These are phyloP conservation scores for Trichosporon inkin DNA, from an alignment of 1,284 basidiomycete species.

Conservation along the genomic window DNA sequence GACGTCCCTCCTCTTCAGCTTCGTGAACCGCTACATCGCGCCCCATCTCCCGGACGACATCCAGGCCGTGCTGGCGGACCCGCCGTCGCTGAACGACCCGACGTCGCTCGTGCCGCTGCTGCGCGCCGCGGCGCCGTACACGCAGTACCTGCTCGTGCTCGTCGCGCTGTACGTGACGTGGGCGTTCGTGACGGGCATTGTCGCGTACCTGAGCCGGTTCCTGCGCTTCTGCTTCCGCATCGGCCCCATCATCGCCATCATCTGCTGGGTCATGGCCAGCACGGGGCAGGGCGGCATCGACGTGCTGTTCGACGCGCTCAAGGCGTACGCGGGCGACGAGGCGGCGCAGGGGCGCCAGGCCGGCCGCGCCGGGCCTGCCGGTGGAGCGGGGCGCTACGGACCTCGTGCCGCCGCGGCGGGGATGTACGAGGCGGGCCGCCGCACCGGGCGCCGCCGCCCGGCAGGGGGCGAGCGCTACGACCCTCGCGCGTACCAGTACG, in stretches of 20 bases:
- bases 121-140: constrained; percentile 34
- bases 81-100: constrained; percentile 35
- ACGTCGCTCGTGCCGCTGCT: constrained; percentile 38
- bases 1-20: constrained; percentile 17
- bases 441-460: background rate
- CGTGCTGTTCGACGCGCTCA: constrained; percentile 37
- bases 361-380: background rate
- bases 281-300: constrained; percentile 43
- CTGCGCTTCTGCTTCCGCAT: constrained; percentile 40
- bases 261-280: constrained; percentile 43
- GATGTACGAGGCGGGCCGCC: constrained; percentile 1
- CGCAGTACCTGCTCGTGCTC: constrained; percentile 36
- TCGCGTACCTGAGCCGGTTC: constrained; percentile 40
- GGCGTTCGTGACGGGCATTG: constrained; percentile 31
- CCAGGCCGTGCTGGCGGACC: constrained; percentile 31
- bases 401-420: no score
- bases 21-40: constrained; percentile 25
- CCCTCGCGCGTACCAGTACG: background rate
- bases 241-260: constrained; percentile 40
- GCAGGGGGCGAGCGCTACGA: background rate
- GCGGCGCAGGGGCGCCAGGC: constrained; percentile 3
- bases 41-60: constrained; percentile 36
- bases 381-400: background rate
- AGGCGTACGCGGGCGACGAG: constrained; percentile 35
- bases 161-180: constrained; percentile 42